Evolutionary conservation across 2,329 filamentous ascomycete species (phyloP).

Genomic region (Colletotrichum chlorophyti): DNA sequence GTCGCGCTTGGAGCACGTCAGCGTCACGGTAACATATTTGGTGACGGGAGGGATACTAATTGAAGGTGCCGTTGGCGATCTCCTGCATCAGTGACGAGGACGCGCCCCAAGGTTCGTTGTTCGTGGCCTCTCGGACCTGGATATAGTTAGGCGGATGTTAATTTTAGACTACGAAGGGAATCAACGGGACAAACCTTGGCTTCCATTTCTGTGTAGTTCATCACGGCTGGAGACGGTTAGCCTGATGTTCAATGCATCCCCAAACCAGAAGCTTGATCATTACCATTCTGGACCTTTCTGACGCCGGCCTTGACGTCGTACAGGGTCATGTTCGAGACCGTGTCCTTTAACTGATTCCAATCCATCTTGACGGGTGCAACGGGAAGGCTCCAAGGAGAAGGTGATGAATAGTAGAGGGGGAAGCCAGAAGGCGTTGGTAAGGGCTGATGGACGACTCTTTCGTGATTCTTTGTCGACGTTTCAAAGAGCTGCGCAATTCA

Average conservation of each 20-base stretch:
- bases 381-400: neutral
- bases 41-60: conserved; percentile 72
- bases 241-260: neutral
- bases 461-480: conserved; percentile 27
- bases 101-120: conserved; percentile 97
- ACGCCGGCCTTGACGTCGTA: conserved; percentile 96
- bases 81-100: conserved; percentile 91
- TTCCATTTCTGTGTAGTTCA: conserved; percentile 98
- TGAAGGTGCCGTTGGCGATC: conserved; percentile 97
- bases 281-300: conserved; percentile 96
- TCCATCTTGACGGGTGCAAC: conserved; percentile 68
- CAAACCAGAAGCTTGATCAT: conserved; percentile 34
- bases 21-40: neutral
- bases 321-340: conserved; percentile 89
- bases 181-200: conserved; percentile 56
- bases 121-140: conserved; percentile 95
- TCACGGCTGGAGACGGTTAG: conserved; percentile 72
- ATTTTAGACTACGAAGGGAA: conserved; percentile 1
- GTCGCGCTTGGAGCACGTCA: conserved; percentile 70
- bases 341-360: conserved; percentile 82
- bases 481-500: conserved; percentile 21
- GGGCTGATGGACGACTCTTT: neutral
- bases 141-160: conserved; percentile 30
- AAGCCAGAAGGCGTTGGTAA: conserved; percentile 10
- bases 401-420: conserved; percentile 2